Base-by-base conservation (phyloP, 2,329 filamentous ascomycete genomes). In the Stemphylium beticola region DNA sequence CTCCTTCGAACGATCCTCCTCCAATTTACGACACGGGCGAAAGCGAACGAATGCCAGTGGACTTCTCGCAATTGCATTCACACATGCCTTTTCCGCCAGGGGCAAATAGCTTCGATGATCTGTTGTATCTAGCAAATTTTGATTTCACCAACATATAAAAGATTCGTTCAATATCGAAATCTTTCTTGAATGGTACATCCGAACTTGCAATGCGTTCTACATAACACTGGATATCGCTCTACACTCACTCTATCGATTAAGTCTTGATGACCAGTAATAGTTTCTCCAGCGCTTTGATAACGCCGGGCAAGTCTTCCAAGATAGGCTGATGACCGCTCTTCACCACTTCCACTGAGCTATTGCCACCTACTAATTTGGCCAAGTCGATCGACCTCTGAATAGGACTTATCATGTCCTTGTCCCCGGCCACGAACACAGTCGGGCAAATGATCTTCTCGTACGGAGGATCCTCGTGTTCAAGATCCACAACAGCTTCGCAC, bases 401-500 rank as follows among this genome's bases (percentile, higher is more conserved):
- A 11, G 42, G 43, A 1, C 43, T 36, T 14, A 46, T 29, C 20
- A 26, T 29, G 18, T 46, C 32, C 24, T 37, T 36, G n/a, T 46
- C 22, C 12, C 43, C 43, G 20, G 32, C 43, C 5, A 37, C 32
- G 7, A 58, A 52, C 1, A 58, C 37, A 7, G 26, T 4, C 8
- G 53, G 49, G 10, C 48, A 46, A 3, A 8, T 33, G 26, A 59
- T 53, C 15, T 11, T 46, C 3, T 45, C 18, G 22, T 59, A 59
- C 2, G 31, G 24, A 2, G 53, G 57, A 4, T 56, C 57, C 14
- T 45, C 48, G 18, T 59, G 57, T 11, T 53, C 42, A 18, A 24
- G 15, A 17, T 24, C 32, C 0, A 48, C 57, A 29, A 59, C 34
- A 22, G 57, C 57, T 38, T 57, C 57, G 15, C 53, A 59, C 5